A percentile compares a stretch with the other conserved stretches of the same genome.
Conservation (phyloP, 352 stramenopile species). For the Pilasporangium apinafurcum region DNA sequence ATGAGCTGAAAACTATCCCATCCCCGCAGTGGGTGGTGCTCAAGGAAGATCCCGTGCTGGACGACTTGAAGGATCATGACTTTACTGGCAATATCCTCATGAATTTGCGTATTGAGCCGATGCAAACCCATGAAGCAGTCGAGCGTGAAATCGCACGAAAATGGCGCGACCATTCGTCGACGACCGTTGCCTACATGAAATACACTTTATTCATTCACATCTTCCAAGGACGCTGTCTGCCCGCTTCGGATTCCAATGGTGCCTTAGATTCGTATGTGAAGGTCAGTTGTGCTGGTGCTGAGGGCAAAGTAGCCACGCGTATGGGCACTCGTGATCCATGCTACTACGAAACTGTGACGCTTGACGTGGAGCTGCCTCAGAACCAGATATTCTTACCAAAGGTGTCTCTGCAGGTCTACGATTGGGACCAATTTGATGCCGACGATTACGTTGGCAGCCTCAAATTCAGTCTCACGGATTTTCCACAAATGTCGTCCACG, state of each 20-base stretch:
- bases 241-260: conserved; percentile 68
- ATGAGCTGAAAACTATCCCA: conserved; percentile 24
- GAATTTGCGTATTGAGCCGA: conserved; percentile 53
- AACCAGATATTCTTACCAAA: conserved; percentile 57
- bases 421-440: conserved; percentile 66
- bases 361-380: conserved; percentile 74
- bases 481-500: conserved; percentile 46
- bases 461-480: conserved; percentile 53
- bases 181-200: conserved; percentile 58
- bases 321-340: conserved; percentile 69
- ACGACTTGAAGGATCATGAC: conserved; percentile 77
- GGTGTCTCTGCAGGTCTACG: conserved; percentile 68
- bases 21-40: conserved; percentile 65
- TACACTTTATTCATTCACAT: conserved; percentile 82
- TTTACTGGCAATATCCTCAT: conserved; percentile 82
- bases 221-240: conserved; percentile 70
- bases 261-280: conserved; percentile 81
- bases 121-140: conserved; percentile 21
- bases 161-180: conserved; percentile 50
- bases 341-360: conserved; percentile 79
- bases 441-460: conserved; percentile 67
- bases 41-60: conserved; percentile 67
- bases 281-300: conserved; percentile 69
- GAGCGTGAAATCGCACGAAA: conserved; percentile 30
- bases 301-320: conserved; percentile 50